Base-by-base conservation (phyloP, 768 basidiomycete genomes). In the Lactarius vividus region DNA sequence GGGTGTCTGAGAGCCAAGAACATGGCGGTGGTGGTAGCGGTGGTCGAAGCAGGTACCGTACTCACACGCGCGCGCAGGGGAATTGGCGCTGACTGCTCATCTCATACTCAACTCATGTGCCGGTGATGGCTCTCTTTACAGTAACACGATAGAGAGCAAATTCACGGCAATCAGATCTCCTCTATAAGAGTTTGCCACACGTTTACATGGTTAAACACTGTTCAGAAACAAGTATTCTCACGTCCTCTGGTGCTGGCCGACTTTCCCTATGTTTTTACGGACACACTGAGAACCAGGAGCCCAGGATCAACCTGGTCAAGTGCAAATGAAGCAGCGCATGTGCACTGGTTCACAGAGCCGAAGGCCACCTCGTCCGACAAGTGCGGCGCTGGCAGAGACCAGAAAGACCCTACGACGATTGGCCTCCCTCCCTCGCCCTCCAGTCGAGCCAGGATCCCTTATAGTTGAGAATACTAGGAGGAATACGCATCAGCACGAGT, bases 371-470 rank as follows among this genome's bases (percentile, higher is more conserved):
- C 54, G 57, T 54, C 23, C 54, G 44, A 37, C 13, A 44, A 35
- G 23, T n/a, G 46, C 5, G 44, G 33, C 20, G 60, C 23, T 28
- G 56, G 37, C 10, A 39, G 42, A 26, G 44, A 44, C 53, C 9
- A 18, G 61, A 16, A 29, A 31, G 16, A 35, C 33, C 37, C 68
- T 65, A 63, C 54, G 56, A 70, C 62, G 65, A 76, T 76, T 79
- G 68, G 72, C 81, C 72, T 80, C 80, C 69, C 79, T 86, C 74
- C 79, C 79, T 76, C 72, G 79, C 78, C 15, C 84, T 82, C 94
- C 94, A 96, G 70, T 96, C 91, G 61, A 92, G 75, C 92, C 92
- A 96, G 23, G 91, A 92, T 10, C 94, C 94, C 69, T 84, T 84
- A 74, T 94, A 96, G 72, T 94, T 95, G 64, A 85, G 75, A 57